phyloP scores from a whole-genome alignment of 2,329 filamentous ascomycete genomes.

The Phialophora tarda region DNA sequence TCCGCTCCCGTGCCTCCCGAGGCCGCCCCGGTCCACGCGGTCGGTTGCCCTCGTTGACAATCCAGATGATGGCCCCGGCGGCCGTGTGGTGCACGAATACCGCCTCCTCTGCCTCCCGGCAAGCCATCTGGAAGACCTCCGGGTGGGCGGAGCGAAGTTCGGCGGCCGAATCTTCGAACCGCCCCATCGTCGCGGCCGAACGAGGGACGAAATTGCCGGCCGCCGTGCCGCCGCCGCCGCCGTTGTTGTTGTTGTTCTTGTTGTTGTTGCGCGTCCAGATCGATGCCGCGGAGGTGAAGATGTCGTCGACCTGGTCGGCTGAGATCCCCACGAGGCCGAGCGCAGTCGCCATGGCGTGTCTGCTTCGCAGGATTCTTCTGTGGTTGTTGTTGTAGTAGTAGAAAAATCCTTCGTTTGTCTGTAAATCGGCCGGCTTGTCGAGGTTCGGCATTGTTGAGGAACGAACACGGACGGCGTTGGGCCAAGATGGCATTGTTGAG shows the following conservation, averaged over 20 bases:
- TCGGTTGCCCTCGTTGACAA: not conserved
- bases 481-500: not conserved
- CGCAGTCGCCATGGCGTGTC: not conserved
- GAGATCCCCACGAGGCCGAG: not conserved
- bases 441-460: not conserved
- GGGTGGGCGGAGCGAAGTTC: not conserved
- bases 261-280: not conserved
- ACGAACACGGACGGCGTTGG: too few relatives aligned
- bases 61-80: not conserved
- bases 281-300: not conserved
- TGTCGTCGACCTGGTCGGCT: not conserved
- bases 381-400: not conserved
- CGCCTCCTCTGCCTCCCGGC: not conserved
- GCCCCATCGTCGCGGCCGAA: not conserved
- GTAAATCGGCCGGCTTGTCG: not conserved
- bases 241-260: too few relatives aligned
- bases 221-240: too few relatives aligned
- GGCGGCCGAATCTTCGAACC: too few relatives aligned
- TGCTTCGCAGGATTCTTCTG: not conserved
- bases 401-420: not conserved
- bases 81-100: not conserved
- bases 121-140: not conserved
- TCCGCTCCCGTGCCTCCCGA: not conserved
- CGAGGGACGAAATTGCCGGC: not conserved
- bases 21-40: too few relatives aligned